These are phyloP conservation scores for Colletotrichum phormii DNA, from an alignment of 2,329 filamentous ascomycete genomes.

Conservation along the genomic window DNA sequence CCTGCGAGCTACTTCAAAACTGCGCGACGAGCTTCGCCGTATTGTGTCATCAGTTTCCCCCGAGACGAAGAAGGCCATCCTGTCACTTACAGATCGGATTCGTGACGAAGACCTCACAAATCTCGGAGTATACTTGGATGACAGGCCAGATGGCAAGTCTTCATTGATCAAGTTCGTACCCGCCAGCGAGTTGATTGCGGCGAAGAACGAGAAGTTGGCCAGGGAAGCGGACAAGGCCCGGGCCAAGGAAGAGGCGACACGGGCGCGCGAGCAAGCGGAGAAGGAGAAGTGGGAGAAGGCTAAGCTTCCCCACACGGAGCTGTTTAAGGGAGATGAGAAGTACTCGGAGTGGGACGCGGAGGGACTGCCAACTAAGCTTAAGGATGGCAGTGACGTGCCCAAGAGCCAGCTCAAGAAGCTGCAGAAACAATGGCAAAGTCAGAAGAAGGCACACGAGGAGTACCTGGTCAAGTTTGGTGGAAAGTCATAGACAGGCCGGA, in stretches of 20 bases:
- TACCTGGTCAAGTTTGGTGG: conserved; percentile 46
- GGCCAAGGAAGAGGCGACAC: conserved; percentile 66
- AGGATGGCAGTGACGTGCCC: conserved; percentile 81
- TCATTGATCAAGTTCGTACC: conserved; percentile 79
- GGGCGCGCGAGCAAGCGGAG: conserved; percentile 62
- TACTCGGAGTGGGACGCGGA: conserved; percentile 86
- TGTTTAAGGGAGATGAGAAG: conserved; percentile 67
- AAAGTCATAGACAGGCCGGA: conserved; percentile 20
- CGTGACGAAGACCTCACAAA: conserved; percentile 86
- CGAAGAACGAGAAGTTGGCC: conserved; percentile 69
- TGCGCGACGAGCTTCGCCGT: conserved; percentile 72
- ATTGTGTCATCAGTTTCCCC: conserved; percentile 60
- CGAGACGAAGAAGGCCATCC: conserved; percentile 75
- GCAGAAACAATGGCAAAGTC: conserved; percentile 88
- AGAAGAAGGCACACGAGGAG: conserved; percentile 86
- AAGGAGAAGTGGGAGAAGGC: conserved; percentile 68
- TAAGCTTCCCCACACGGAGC: conserved; percentile 63
- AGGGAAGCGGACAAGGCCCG: conserved; percentile 70
- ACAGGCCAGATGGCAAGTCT: conserved; percentile 73
- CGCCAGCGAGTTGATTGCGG: conserved; percentile 66
- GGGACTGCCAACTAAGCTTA: conserved; percentile 82
- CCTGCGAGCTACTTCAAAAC: conserved; percentile 63
- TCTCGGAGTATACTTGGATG: conserved; percentile 88
- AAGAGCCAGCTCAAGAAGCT: conserved; percentile 86
- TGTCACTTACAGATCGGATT: conserved; percentile 82